Evolutionary conservation across 176 grass and related monocot species (phyloP), one percentile per base, ranked within the genome.

Genomic region (Paspalum notatum): DNA sequence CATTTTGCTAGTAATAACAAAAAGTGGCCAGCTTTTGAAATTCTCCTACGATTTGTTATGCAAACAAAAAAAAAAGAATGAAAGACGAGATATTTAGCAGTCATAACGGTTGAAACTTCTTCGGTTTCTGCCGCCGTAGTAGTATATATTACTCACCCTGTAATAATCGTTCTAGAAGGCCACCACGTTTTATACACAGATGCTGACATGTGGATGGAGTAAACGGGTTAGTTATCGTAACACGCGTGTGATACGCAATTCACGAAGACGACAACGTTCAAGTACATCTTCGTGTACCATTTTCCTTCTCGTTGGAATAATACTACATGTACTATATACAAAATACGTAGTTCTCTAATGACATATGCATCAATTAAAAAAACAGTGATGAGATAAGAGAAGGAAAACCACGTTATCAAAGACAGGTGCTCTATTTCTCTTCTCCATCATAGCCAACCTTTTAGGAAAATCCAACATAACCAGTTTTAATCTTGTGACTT

Each of bases 81-180:
- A 22, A 38, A 46, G 16, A 66, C 38, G 51, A 26, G 18, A 21
- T 11, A 38, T 32, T 32, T 22, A 49, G 39, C 42, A 22, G 81
- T 75, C 38, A 37, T n/a, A 1, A 22, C 54, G 21, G 51, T 24
- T 50, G 20, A 40, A 49, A 2, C 5, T 21, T 47, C 48, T 47
- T 75, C 1, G 14, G 6, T 65, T 40, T 51, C 7, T 60, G 42
- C 8, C 42, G 3, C 42, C 5, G 5, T 72, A n/a, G n/a, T n/a
- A n/a, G n/a, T n/a, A n/a, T n/a, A n/a, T n/a, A n/a, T n/a, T n/a
- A n/a, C 7, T 24, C n/a, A 39, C 21, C 10, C 7, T 14, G 24
- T 11, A 58, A n/a, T 12, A 58, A 14, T 25, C 55, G 45, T 46
- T 83, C 71, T 66, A 75, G 71, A 75, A 75, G 16, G 60, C 22